phyloP scores from a whole-genome alignment of 2,329 filamentous ascomycete genomes.

The Xylariaceae sp. region DNA sequence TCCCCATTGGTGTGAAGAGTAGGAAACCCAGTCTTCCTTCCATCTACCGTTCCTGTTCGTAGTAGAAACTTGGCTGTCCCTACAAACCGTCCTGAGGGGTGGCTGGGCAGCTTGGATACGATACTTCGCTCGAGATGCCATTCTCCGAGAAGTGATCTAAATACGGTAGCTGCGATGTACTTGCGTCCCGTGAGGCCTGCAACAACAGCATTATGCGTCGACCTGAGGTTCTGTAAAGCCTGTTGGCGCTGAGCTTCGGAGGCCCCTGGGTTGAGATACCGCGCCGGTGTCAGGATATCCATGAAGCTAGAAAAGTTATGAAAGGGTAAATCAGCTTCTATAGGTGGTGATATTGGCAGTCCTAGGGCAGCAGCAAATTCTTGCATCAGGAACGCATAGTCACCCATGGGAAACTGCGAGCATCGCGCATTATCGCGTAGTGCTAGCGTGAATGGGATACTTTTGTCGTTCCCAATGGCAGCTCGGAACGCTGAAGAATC shows the following conservation, averaged over 20 bases:
- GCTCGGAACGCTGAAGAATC: slow-evolving; percentile 30
- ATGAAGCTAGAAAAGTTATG: slow-evolving; percentile 42
- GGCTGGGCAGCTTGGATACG: slow-evolving; percentile 47
- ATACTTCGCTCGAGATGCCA: slow-evolving; percentile 61
- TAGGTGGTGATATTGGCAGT: slow-evolving; percentile 40
- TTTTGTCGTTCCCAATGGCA: slow-evolving; percentile 42
- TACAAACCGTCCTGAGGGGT: slow-evolving; percentile 59
- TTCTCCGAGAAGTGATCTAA: slow-evolving; percentile 62
- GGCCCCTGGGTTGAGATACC: slow-evolving; percentile 42
- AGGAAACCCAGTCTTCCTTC: slow-evolving; percentile 30
- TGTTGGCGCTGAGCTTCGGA: slow-evolving; percentile 37
- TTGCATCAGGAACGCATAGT: slow-evolving; percentile 72
- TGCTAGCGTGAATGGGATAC: slow-evolving; percentile 41
- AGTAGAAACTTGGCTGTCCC: slow-evolving; percentile 63
- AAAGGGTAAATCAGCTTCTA: slow-evolving; percentile 13
- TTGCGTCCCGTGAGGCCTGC: slow-evolving; percentile 40
- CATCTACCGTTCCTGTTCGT: slow-evolving; percentile 52
- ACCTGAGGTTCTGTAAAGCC: slow-evolving; percentile 40
- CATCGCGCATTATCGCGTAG: slow-evolving; percentile 48
- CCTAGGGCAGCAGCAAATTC: slow-evolving; percentile 57
- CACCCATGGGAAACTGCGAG: slow-evolving; percentile 77
- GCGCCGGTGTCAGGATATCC: slow-evolving; percentile 52
- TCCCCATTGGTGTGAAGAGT: not conserved
- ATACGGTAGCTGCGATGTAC: slow-evolving; percentile 62
- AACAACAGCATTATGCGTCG: slow-evolving; percentile 40